phyloP scores from a whole-genome alignment of 352 stramenopile species.

The Globisporangium nodosum region DNA sequence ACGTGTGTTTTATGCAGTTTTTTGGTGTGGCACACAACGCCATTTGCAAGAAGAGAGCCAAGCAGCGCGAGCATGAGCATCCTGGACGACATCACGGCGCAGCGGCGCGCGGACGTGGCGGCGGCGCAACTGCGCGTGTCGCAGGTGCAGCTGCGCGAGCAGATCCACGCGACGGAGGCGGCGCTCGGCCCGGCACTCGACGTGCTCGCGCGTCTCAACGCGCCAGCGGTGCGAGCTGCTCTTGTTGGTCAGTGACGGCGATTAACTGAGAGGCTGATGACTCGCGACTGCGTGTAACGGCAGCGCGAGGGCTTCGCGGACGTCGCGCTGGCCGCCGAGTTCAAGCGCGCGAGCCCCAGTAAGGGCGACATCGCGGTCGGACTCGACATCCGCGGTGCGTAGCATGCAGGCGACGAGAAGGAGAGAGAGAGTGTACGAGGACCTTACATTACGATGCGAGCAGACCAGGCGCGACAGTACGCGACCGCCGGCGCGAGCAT shows the following conservation, averaged over 20 bases:
- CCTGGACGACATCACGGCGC: constrained; percentile 70
- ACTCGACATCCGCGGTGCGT: constrained; percentile 57
- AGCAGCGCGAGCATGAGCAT: constrained; percentile 44
- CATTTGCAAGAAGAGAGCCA: not conserved
- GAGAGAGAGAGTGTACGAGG: not conserved
- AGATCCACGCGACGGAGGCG: constrained; percentile 81
- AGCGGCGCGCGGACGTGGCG: constrained; percentile 63
- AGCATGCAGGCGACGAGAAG: not conserved
- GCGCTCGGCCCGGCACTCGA: constrained; percentile 79
- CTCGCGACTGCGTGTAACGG: not conserved
- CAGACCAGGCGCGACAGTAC: constrained; percentile 91
- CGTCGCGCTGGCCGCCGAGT: constrained; percentile 96
- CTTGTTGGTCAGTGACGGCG: constrained; percentile 1
- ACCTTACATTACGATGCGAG: not conserved
- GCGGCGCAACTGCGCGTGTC: constrained; percentile 39
- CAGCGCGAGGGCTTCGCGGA: constrained; percentile 54
- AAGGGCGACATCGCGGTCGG: constrained; percentile 94
- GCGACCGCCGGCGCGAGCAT: constrained; percentile 91
- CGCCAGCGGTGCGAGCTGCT: constrained; percentile 44
- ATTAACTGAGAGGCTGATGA: not conserved
- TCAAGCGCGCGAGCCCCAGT: constrained; percentile 96
- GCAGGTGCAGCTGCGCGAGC: constrained; percentile 43
- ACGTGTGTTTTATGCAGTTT: not conserved
- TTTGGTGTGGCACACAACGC: not conserved
- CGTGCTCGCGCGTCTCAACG: constrained; percentile 83